A percentile compares a stretch with the other conserved stretches of the same genome.
Evolutionary conservation across 306 rosid species (phyloP).

Genomic region (Gillenia trifoliata): DNA sequence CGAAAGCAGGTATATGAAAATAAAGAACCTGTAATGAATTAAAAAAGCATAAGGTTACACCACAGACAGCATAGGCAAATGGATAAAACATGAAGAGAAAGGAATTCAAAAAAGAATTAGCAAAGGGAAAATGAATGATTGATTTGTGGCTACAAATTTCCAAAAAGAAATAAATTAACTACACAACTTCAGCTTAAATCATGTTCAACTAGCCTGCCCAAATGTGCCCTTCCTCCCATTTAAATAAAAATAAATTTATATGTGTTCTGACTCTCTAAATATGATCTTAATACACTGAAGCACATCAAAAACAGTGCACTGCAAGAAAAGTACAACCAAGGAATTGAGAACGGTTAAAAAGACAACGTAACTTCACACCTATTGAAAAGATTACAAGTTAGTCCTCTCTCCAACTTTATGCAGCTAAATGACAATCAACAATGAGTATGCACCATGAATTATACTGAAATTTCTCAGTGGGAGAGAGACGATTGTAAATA

Average conservation of each 20-base stretch:
- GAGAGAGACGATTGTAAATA: not conserved
- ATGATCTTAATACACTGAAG: not conserved
- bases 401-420: not conserved
- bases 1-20: constrained; percentile 80
- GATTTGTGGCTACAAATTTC: not conserved
- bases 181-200: not conserved
- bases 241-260: not conserved
- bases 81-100: not conserved
- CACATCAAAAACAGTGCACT: not conserved
- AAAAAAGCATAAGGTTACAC: constrained; percentile 21
- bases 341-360: not conserved
- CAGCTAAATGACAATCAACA: not conserved
- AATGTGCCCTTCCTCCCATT: no score
- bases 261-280: not conserved
- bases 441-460: not conserved
- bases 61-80: not conserved
- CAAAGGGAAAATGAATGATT: not conserved
- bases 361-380: no score
- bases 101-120: constrained; percentile 1
- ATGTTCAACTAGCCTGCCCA: not conserved
- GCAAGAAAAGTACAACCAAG: not conserved
- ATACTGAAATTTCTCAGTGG: not conserved
- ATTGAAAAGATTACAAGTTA: not conserved
- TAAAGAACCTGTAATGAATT: constrained; percentile 60
- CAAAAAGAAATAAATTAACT: not conserved